These are phyloP conservation scores for Pholiota conissans DNA, from an alignment of 768 basidiomycete species.

Conservation along the genomic window DNA sequence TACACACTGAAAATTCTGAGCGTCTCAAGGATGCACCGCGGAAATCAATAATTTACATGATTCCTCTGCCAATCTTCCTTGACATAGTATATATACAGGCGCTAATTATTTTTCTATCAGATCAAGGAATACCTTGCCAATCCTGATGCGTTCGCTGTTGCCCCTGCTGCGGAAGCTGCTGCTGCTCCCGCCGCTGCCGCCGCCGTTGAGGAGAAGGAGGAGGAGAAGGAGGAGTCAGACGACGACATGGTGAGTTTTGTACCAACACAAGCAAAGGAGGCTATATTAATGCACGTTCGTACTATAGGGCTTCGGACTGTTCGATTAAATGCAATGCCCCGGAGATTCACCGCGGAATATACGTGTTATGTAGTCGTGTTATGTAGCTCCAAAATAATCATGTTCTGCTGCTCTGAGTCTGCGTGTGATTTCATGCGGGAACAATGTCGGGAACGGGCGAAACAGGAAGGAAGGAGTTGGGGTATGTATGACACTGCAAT, in stretches of 20 bases:
- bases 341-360: constrained; percentile 19
- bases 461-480: constrained; percentile 16
- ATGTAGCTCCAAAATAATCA: constrained; percentile 10
- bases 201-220: constrained; percentile 71
- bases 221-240: constrained; percentile 85
- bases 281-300: constrained; percentile 24
- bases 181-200: constrained; percentile 59
- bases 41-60: constrained; percentile 33
- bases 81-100: constrained; percentile 12
- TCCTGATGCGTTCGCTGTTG: constrained; percentile 95
- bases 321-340: constrained; percentile 59
- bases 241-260: constrained; percentile 76
- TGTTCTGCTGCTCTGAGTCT: constrained; percentile 1
- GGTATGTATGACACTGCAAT: constrained; percentile 4
- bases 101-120: constrained; percentile 36
- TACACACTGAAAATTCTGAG: constrained; percentile 89
- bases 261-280: not conserved
- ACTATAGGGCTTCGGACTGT: constrained; percentile 86
- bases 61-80: constrained; percentile 6
- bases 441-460: constrained; percentile 15
- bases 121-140: constrained; percentile 97
- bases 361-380: constrained; percentile 12
- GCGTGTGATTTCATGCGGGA: constrained; percentile 11
- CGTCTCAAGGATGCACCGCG: constrained; percentile 42
- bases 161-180: constrained; percentile 60